Evolutionary conservation across 208 protist species (phyloP).

Genomic region (Entamoeba moshkovskii): DNA sequence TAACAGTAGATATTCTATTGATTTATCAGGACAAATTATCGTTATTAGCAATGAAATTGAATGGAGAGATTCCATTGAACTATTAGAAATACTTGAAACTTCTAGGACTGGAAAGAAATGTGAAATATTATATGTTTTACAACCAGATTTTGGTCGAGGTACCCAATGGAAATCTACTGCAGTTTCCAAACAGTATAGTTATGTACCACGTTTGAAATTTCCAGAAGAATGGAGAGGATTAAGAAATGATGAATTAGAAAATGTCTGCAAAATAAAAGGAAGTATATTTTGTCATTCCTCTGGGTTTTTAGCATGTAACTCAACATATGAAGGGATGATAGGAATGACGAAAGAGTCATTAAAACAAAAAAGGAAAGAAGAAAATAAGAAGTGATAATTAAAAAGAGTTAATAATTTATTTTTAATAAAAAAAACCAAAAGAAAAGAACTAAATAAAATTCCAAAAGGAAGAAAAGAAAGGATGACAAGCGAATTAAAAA

Average conservation of each 20-base stretch:
- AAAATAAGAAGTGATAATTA: neutral
- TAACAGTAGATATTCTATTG: constrained; percentile 32
- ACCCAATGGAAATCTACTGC: neutral
- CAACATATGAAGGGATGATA: constrained; percentile 69
- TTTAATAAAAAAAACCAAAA: no score
- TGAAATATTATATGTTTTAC: constrained; percentile 6
- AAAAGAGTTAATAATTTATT: no score
- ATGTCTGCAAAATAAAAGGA: constrained; percentile 60
- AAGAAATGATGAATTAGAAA: constrained; percentile 63
- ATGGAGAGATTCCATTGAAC: constrained; percentile 73
- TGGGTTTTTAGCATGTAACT: constrained; percentile 81
- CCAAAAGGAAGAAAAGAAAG: neutral
- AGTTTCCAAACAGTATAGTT: constrained; percentile 24
- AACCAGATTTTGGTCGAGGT: neutral
- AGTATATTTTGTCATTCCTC: constrained; percentile 75
- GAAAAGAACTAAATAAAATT: no score
- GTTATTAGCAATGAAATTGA: constrained; percentile 57
- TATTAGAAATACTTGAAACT: constrained; percentile 53
- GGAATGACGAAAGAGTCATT: constrained; percentile 48
- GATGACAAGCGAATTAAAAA: neutral
- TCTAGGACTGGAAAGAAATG: constrained; percentile 30
- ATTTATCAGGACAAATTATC: constrained; percentile 59
- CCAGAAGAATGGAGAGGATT: constrained; percentile 66
- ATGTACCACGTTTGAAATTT: constrained; percentile 58
- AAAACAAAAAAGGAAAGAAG: no score